Evolutionary conservation across 768 basidiomycete genomes (phyloP).

Genomic region (Pleurotus djamor): DNA sequence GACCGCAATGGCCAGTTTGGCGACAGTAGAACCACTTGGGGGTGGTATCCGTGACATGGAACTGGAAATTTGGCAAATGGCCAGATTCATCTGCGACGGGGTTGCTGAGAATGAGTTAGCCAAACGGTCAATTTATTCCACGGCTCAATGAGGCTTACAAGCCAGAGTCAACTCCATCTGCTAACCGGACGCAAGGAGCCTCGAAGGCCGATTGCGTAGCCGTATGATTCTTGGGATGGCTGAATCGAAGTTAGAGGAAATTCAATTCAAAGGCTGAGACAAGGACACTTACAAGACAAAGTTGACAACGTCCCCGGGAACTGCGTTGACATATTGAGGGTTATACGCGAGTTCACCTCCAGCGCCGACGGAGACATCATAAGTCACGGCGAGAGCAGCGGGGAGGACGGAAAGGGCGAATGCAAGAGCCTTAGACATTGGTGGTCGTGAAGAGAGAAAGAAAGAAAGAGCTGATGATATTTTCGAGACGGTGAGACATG

Average conservation of each 20-base stretch:
- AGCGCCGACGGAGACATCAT: constrained; percentile 16
- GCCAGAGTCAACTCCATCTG: constrained; percentile 20
- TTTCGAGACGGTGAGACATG: too few relatives aligned
- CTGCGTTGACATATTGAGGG: constrained; percentile 15
- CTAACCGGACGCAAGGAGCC: constrained; percentile 22
- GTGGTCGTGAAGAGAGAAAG: background rate
- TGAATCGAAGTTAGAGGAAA: background rate
- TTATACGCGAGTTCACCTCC: constrained; percentile 11
- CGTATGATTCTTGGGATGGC: constrained; percentile 25
- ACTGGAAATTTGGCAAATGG: constrained; percentile 12
- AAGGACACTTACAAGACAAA: constrained; percentile 16
- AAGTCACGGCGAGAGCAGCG: constrained; percentile 6
- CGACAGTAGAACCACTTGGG: constrained; percentile 29
- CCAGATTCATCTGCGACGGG: constrained; percentile 10
- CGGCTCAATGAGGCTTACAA: constrained; percentile 16
- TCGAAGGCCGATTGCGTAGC: constrained; percentile 31
- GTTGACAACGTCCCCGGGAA: constrained; percentile 12
- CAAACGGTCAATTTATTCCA: too few relatives aligned
- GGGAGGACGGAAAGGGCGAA: constrained; percentile 4
- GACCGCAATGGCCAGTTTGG: constrained; percentile 21
- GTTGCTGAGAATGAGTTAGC: constrained; percentile 1
- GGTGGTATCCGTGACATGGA: constrained; percentile 16
- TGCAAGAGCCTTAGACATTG: background rate
- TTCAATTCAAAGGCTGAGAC: background rate
- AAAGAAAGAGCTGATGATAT: background rate